Evolutionary conservation across 306 rosid species (phyloP), one percentile per base, ranked within the genome.

Genomic region (Carpinus fangiana): DNA sequence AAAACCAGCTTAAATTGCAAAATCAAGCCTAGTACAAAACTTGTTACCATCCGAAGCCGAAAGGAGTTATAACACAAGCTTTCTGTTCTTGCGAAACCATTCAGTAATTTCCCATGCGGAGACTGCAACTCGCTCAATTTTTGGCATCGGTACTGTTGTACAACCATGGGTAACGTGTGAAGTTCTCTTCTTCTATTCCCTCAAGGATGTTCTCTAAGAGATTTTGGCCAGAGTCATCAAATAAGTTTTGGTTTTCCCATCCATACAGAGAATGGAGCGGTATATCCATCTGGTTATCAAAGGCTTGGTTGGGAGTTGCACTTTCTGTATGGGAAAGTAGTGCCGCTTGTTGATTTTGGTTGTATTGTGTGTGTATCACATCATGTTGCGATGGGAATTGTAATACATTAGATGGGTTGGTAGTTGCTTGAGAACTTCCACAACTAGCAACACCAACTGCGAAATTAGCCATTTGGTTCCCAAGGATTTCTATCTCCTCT

Each of bases 401-500:
- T 72, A 70, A 57, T 45, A 81, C 89, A 1, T 48, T 56, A 74
- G 72, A 68, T 67, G 82, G 47, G 79, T 64, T 52, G 45, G 78
- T 69, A 28, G 79, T 66, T 79, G 67, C 81, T 62, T 78, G 80
- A 77, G 85, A 76, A 78, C 74, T 79, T 53, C 82, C 86, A 82
- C 78, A 69, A 84, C 76, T 60, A 12, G 80, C 77, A 81, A 43
- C 59, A 20, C 62, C 76, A 60, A 59, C 45, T 6, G 57, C 64
- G 23, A 87, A 46, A 74, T 76, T 83, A 52, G 84, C 86, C 84
- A 91, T 86, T 81, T 83, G 85, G 74, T 55, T 85, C 51, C 89
- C 92, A 52, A 95, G 86, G 76, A 84, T 80, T 73, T 89, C 94
- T 61, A 95, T 91, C 91, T 95, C 99, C 86, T 90, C 92, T 74